These are phyloP conservation scores for Neurospora sp. DNA, from an alignment of 495 filamentous ascomycete species.

Conservation along the genomic window DNA sequence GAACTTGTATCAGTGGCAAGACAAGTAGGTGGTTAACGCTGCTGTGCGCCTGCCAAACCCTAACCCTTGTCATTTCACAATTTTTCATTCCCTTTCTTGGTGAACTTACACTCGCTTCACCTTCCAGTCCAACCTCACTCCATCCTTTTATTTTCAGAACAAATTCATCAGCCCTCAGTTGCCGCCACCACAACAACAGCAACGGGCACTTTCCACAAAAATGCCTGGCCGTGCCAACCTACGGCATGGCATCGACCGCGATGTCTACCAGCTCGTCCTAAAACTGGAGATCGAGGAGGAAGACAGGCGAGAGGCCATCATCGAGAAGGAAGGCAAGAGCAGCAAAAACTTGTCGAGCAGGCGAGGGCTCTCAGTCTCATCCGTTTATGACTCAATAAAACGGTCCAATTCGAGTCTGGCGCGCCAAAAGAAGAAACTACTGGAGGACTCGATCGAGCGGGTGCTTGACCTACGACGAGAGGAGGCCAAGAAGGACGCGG, in stretches of 20 bases:
- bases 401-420: conserved; percentile 77
- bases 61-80: neutral
- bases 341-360: neutral
- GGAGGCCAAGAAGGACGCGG: conserved; percentile 49
- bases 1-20: neutral
- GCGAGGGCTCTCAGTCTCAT: conserved; percentile 42
- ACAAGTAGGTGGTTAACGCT: neutral
- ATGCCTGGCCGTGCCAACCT: conserved; percentile 10
- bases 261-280: conserved; percentile 62
- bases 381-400: conserved; percentile 68
- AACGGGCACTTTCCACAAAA: neutral
- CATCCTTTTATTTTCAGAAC: neutral
- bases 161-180: neutral
- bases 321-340: conserved; percentile 2
- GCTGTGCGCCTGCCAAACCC: neutral
- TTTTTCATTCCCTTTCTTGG: neutral
- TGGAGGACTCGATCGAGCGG: conserved; percentile 81
- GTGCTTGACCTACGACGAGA: conserved; percentile 65
- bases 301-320: conserved; percentile 19
- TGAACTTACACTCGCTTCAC: neutral
- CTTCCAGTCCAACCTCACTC: neutral
- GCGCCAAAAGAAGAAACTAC: conserved; percentile 62
- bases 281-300: conserved; percentile 49
- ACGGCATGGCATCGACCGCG: conserved; percentile 27
- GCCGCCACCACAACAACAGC: neutral